phyloP scores from a whole-genome alignment of 148 eudicot species.

The Rhododendron mucronatum region DNA sequence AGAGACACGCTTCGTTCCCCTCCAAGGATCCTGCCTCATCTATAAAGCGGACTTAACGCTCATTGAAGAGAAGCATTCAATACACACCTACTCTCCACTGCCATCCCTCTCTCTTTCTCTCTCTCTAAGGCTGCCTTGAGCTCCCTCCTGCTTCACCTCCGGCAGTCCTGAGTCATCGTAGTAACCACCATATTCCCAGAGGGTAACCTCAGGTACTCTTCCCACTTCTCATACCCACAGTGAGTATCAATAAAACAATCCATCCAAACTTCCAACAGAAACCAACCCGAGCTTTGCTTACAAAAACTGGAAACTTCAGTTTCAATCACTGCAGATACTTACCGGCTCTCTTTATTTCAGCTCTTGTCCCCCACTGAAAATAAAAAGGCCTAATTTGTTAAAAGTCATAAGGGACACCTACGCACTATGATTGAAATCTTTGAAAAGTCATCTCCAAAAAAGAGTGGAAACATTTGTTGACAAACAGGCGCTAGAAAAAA shows the following conservation, averaged over 20 bases:
- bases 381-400: background rate
- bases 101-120: no score
- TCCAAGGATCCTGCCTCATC: no score
- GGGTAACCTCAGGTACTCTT: no score
- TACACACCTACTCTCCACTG: no score
- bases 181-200: no score
- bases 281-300: background rate
- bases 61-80: no score
- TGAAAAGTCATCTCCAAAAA: background rate
- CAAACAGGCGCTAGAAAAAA: background rate
- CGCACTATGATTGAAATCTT: background rate
- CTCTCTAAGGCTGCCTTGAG: no score
- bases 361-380: background rate
- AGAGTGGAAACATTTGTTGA: background rate
- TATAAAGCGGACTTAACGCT: no score
- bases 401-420: background rate
- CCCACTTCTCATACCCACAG: no score
- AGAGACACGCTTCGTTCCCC: no score
- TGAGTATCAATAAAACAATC: background rate
- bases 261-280: background rate
- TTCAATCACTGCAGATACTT: background rate
- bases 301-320: background rate
- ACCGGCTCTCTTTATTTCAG: background rate
- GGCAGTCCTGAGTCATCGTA: no score
- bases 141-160: no score